Evolutionary conservation across 2,329 filamentous ascomycete genomes (phyloP).

Genomic region (Pseudopithomyces chartarum): DNA sequence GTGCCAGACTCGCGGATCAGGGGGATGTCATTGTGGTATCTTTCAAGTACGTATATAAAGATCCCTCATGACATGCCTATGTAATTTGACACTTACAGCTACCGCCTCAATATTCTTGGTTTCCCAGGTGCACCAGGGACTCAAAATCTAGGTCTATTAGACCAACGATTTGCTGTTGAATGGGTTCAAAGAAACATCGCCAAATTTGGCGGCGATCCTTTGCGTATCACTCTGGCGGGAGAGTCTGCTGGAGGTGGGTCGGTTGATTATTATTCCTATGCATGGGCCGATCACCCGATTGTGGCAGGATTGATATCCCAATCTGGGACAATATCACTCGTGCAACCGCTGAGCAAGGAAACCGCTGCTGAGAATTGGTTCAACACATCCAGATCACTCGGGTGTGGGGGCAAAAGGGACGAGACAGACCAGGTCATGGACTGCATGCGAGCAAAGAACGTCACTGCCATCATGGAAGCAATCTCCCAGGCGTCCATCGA

Average conservation of each 20-base stretch:
- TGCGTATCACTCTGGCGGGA: conserved; percentile 46
- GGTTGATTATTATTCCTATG: conserved; percentile 57
- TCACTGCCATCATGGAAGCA: conserved; percentile 16
- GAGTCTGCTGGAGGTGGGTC: conserved; percentile 46
- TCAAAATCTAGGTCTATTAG: conserved; percentile 44
- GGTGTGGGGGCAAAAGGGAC: conserved; percentile 36
- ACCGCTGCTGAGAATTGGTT: conserved; percentile 31
- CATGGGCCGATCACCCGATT: conserved; percentile 55
- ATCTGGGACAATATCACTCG: conserved; percentile 51
- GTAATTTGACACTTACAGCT: conserved; percentile 17
- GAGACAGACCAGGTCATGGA: conserved; percentile 32
- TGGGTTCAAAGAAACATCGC: conserved; percentile 49
- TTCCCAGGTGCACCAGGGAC: conserved; percentile 43
- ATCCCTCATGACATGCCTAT: background rate
- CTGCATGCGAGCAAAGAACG: conserved; percentile 43
- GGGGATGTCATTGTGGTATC: background rate
- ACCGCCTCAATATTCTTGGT: conserved; percentile 47
- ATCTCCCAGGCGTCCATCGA: conserved; percentile 4
- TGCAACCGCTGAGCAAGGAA: conserved; percentile 30
- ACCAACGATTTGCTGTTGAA: conserved; percentile 38
- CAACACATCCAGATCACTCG: conserved; percentile 46
- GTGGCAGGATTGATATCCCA: conserved; percentile 53
- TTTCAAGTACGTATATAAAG: background rate
- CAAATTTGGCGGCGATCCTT: conserved; percentile 47
- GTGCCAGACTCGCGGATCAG: background rate